These are phyloP conservation scores for Teunomyces kruisii DNA, from an alignment of 805 yeast species.

Conservation along the genomic window DNA sequence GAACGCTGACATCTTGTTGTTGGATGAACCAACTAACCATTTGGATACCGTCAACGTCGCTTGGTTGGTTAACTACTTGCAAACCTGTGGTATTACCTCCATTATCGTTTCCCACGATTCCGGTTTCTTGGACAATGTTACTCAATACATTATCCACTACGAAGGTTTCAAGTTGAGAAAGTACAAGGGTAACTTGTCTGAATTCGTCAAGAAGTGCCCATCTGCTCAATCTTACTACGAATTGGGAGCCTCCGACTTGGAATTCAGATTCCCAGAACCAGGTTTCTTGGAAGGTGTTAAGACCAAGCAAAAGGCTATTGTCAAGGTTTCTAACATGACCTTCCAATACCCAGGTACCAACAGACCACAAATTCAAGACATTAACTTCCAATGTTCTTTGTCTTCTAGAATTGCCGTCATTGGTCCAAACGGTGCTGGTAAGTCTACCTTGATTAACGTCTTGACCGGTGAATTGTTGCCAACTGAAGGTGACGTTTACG, in stretches of 20 bases:
- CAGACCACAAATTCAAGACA: conserved; percentile 89
- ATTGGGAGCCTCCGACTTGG: conserved; percentile 96
- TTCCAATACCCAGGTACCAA: conserved; percentile 99
- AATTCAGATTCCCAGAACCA: conserved; percentile 98
- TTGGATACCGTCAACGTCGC: conserved; percentile 99
- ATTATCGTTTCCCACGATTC: conserved; percentile 99
- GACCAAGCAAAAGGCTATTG: conserved; percentile 99
- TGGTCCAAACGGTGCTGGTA: conserved; percentile 99
- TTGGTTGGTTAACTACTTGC: conserved; percentile 99
- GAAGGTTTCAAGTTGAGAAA: conserved; percentile 99
- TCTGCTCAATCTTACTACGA: conserved; percentile 98
- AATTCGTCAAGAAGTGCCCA: conserved; percentile 98
- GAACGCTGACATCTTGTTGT: conserved; percentile 95
- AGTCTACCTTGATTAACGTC: conserved; percentile 97
- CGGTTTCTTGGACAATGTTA: conserved; percentile 97
- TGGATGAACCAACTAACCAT: conserved; percentile 99
- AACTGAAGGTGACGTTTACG: conserved; percentile 97
- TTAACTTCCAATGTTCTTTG: conserved; percentile 97
- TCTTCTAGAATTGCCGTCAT: conserved; percentile 99
- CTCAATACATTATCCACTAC: conserved; percentile 98
- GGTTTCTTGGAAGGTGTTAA: conserved; percentile 99
- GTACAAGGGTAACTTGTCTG: conserved; percentile 99
- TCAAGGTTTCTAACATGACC: conserved; percentile 93
- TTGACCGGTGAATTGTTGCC: conserved; percentile 99
- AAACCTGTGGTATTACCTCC: conserved; percentile 97